Evolutionary conservation across 257 asterid species (phyloP), one percentile per base, ranked within the genome.

Genomic region (Rubia yunnanensis): DNA sequence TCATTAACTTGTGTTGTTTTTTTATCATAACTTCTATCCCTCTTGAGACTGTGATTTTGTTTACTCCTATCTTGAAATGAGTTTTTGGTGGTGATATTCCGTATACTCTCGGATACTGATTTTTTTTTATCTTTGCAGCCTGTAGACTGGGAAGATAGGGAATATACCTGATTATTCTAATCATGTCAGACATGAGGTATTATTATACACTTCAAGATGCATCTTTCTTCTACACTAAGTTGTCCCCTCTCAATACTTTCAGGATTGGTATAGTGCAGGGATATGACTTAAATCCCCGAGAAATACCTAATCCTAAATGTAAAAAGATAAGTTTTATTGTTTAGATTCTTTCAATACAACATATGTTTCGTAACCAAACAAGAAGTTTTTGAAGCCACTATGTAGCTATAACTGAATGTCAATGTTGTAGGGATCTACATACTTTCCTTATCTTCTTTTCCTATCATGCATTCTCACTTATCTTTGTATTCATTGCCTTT

Each of bases 111-210:
- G 14, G 18, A 30, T 57, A 7, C 22, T 18, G 28, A 27, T 15
- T 72, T 54, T 73, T 46, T 56, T 56, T 56, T 31, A 67, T 53
- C 39, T 52, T 54, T 64, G 65, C 81, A 91, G 98, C 98, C 98
- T 66, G 92, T 86, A 4, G 96, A 91, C 76, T 91, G 98, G 98
- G 98, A 91, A 30, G 98, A 91, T 38, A 78, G 89, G 73, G 98
- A 91, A 77, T 88, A 91, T 65, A 86, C 87, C n/a, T 58, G 85
- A 87, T 58, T 95, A 90, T 79, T 96, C 96, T 63, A 76, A 84
- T 76, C 83, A 72, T 36, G 86, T 81, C 65, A 88, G 87, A 75
- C 97, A 96, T 46, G 81, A 81, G 97, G 97, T 87, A 79, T 48
- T 69, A 54, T 70, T 50, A 28, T 74, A 60, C 52, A 69, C 50